These are phyloP conservation scores for Galeopsis tetrahit DNA, from an alignment of 257 asterid genomes.

Conservation along the genomic window DNA sequence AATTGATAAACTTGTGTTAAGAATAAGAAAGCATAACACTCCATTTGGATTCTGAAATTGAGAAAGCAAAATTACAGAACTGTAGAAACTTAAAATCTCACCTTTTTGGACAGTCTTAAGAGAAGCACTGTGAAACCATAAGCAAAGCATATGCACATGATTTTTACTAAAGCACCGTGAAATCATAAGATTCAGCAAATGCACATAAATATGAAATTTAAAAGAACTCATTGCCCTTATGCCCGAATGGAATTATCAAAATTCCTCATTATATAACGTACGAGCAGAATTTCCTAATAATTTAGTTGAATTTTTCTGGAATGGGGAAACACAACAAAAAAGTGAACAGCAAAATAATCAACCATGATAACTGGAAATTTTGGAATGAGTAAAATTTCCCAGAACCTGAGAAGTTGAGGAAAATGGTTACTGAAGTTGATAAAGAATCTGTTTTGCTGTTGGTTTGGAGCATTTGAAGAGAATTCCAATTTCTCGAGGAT, in stretches of 20 bases:
- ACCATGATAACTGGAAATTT: background rate
- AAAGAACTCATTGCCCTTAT: background rate
- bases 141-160: background rate
- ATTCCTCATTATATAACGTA: background rate
- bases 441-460: background rate
- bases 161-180: background rate
- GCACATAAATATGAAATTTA: background rate
- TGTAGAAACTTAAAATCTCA: constrained; percentile 14
- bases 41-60: constrained; percentile 1
- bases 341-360: background rate
- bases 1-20: constrained; percentile 1
- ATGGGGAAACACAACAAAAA: background rate
- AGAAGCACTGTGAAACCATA: constrained; percentile 1
- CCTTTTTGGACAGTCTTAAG: background rate
- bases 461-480: constrained; percentile 5
- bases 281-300: constrained; percentile 1
- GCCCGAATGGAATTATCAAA: constrained; percentile 5
- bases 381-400: constrained; percentile 7
- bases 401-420: background rate
- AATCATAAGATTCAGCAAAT: background rate
- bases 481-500: background rate
- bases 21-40: constrained; percentile 11
- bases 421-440: background rate
- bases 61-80: constrained; percentile 24
- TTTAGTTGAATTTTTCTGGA: constrained; percentile 6